Percentiles rank a stretch among this genome's conserved stretches.
phyloP scores from a whole-genome alignment of 768 basidiomycete species.

The Mycena venus region DNA sequence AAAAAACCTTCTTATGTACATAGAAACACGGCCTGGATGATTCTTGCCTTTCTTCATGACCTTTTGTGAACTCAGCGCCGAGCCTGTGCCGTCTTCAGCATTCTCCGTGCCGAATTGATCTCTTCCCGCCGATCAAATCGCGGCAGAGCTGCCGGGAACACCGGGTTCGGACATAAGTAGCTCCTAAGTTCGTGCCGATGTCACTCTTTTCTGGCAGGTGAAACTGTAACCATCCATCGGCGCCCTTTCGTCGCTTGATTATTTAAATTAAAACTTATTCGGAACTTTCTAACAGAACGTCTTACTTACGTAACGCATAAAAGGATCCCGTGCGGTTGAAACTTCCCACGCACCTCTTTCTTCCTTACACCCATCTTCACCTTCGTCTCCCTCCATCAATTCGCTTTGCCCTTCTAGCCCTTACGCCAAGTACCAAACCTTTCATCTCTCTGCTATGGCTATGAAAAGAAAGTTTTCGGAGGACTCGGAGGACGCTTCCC shows the following conservation, averaged over 20 bases:
- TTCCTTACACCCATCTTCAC: constrained; percentile 11
- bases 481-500: constrained; percentile 65
- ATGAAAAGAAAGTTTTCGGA: constrained; percentile 82
- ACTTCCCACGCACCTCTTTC: background rate
- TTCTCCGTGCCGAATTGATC: background rate
- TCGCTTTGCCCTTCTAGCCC: background rate
- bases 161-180: too few relatives aligned
- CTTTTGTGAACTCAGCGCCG: too few relatives aligned
- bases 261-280: background rate
- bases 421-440: constrained; percentile 17
- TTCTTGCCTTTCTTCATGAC: too few relatives aligned
- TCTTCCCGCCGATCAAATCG: too few relatives aligned
- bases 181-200: too few relatives aligned
- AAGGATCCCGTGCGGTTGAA: too few relatives aligned
- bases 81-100: too few relatives aligned
- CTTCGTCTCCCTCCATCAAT: background rate
- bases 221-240: background rate
- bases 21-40: too few relatives aligned
- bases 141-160: too few relatives aligned
- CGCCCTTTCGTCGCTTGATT: background rate
- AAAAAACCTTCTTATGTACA: too few relatives aligned
- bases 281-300: background rate
- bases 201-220: too few relatives aligned
- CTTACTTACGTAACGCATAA: background rate
- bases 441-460: constrained; percentile 60